Evolutionary conservation across 306 rosid genomes (phyloP).

Genomic region (Fragaria ananassa): DNA sequence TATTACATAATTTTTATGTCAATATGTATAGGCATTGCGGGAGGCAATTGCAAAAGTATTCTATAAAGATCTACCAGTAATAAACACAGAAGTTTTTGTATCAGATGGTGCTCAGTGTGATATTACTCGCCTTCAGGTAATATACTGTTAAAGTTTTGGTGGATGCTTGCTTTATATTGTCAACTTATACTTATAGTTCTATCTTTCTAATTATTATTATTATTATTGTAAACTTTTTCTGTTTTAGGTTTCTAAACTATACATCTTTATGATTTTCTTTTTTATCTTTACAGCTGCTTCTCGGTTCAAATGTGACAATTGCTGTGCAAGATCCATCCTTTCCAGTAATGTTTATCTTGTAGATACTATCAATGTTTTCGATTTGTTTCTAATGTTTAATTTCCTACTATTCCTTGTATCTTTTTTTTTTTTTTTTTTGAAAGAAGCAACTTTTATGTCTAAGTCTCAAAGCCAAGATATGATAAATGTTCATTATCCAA

Average conservation of each 20-base stretch:
- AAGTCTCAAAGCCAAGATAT: not conserved
- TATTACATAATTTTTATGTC: not conserved
- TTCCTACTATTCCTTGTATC: not conserved
- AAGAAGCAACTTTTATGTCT: not conserved
- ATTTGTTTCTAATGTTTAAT: not conserved
- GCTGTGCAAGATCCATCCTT: slow-evolving; percentile 74
- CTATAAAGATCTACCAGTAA: slow-evolving; percentile 47
- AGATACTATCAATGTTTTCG: not conserved
- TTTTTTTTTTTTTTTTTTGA: not conserved
- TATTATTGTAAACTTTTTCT: not conserved
- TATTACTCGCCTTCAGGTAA: slow-evolving; percentile 77
- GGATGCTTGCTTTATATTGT: slow-evolving; percentile 10
- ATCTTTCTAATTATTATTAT: not conserved
- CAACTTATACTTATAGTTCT: not conserved
- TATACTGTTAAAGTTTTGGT: slow-evolving; percentile 14
- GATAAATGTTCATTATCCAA: not conserved
- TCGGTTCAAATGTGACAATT: slow-evolving; percentile 55
- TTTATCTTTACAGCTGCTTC: slow-evolving; percentile 45
- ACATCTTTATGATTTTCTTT: slow-evolving; percentile 23
- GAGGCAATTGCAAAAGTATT: slow-evolving; percentile 50
- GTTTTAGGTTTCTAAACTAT: not conserved
- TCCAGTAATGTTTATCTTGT: slow-evolving; percentile 46
- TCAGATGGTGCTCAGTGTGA: slow-evolving; percentile 83
- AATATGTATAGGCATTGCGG: slow-evolving; percentile 45
- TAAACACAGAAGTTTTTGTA: slow-evolving; percentile 57